phyloP scores from a whole-genome alignment of 345 rosid species.

The Melaleuca quinquenervia region DNA sequence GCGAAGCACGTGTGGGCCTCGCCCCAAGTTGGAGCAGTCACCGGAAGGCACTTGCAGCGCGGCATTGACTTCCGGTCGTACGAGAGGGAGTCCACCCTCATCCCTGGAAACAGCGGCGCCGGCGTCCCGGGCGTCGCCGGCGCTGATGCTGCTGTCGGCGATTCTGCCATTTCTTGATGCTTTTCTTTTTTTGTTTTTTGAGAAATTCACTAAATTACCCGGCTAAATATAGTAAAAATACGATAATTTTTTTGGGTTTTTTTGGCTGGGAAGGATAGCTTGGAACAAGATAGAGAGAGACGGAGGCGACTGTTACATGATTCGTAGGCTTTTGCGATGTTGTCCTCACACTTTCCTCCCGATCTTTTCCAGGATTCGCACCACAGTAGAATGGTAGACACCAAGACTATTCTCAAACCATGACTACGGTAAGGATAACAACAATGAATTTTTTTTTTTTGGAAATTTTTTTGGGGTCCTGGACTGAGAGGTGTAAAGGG shows the following conservation, averaged over 20 bases:
- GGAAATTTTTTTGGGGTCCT: not conserved
- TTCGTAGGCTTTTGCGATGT: slow-evolving; percentile 43
- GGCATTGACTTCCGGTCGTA: slow-evolving; percentile 84
- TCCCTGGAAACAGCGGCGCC: slow-evolving; percentile 64
- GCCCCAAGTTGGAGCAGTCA: slow-evolving; percentile 57
- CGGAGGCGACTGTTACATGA: slow-evolving; percentile 36
- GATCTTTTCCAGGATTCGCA: slow-evolving; percentile 35
- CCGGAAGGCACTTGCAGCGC: slow-evolving; percentile 87
- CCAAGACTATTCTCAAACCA: not conserved
- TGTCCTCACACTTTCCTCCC: slow-evolving; percentile 27
- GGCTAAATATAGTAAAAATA: not conserved
- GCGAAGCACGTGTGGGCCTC: slow-evolving; percentile 67
- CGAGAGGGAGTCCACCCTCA: slow-evolving; percentile 81
- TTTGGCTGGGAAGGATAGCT: not conserved
- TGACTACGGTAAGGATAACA: not conserved
- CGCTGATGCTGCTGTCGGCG: slow-evolving; percentile 50
- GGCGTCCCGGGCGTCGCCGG: slow-evolving; percentile 95
- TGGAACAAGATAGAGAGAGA: not conserved
- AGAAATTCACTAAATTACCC: not conserved
- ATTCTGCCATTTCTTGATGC: slow-evolving; percentile 22
- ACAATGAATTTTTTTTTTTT: slow-evolving; percentile 3
- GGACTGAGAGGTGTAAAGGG: not conserved
- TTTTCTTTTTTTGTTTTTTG: not conserved
- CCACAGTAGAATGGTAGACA: not conserved
- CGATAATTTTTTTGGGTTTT: not conserved